Conservation (phyloP, 805 yeast species). For the Hyphopichia homilentoma region DNA sequence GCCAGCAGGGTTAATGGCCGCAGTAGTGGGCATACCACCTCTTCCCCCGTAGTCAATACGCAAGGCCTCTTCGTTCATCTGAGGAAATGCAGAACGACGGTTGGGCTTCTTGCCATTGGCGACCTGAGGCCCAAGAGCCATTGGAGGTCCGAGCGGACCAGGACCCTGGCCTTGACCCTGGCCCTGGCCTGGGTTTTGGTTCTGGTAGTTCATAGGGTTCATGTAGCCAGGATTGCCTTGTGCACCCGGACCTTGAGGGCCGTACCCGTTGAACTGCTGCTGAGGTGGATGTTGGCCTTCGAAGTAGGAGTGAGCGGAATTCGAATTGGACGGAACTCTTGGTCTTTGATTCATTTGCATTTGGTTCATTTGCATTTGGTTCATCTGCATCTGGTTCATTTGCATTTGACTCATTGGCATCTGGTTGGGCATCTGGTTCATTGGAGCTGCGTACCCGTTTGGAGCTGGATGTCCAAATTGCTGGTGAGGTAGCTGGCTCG, state of each 20-base stretch:
- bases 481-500: conserved; percentile 6
- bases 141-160: conserved; percentile 16
- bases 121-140: conserved; percentile 15
- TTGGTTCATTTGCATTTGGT: conserved; percentile 8
- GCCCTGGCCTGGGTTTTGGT: conserved; percentile 4
- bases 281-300: conserved; percentile 5
- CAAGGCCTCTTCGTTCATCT: conserved; percentile 23
- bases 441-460: too few species aligned
- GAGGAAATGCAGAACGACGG: conserved; percentile 35
- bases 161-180: conserved; percentile 9
- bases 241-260: conserved; percentile 8
- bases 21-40: conserved; percentile 42
- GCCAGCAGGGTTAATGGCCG: conserved; percentile 13
- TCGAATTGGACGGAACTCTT: conserved; percentile 10
- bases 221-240: too few species aligned
- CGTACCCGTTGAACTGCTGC: conserved; percentile 11
- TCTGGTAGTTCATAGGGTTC: too few species aligned
- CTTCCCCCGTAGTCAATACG: conserved; percentile 43
- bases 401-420: conserved; percentile 5
- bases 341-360: conserved; percentile 6
- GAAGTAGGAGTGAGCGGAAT: conserved; percentile 7
- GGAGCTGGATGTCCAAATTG: conserved; percentile 4
- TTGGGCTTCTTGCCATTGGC: conserved; percentile 30
- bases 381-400: conserved; percentile 4
- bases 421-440: too few species aligned